Evolutionary conservation across 345 rosid species (phyloP), one percentile per base, ranked within the genome.

Genomic region (Salix udensis): DNA sequence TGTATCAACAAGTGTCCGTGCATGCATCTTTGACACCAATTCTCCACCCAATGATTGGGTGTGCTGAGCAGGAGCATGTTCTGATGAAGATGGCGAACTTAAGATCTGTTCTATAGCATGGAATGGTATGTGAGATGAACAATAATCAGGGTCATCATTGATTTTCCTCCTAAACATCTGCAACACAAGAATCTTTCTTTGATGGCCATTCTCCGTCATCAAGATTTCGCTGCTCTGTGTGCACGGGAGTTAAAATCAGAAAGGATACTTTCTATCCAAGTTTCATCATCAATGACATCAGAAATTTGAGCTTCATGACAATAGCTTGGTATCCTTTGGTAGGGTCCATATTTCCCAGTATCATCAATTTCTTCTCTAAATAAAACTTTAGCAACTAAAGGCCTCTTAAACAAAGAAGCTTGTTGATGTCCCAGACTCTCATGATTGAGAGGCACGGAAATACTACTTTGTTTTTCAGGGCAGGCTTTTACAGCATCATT

Each of bases 1-100:
- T 50, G 94, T 83, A 76, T 82, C 80, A 79, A 91, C 81, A 66
- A 91, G 79, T 21, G 75, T 68, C 15, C 44, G 81, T 50, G 82
- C 81, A 82, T 82, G 73, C 30, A 75, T 73, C 80, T 78, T 82
- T 24, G 86, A 78, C 26, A 72, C 69, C 65, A 80, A 62, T 52
- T 76, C 77, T 72, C 77, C 79, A 36, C 67, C 76, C 66, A 34
- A 52, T 64, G 79, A 75, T 52, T 79, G 58, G 40, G 67, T 70
- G 73, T 68, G 74, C 78, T 76, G 71, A 4, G 83, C 8, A 50
- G 84, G 64, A 69, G 67, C 70, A 84, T 26, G 76, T 67, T 83
- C 86, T 21, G 74, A 73, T 76, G 88, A 86, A 79, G 88, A 79
- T 68, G 89, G 87, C 7, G 84, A 80, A 68, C 70, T 37, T 46